These are phyloP conservation scores for Paecilomyces dactylethromorphus DNA, from an alignment of 2,329 filamentous ascomycete species.

Conservation along the genomic window DNA sequence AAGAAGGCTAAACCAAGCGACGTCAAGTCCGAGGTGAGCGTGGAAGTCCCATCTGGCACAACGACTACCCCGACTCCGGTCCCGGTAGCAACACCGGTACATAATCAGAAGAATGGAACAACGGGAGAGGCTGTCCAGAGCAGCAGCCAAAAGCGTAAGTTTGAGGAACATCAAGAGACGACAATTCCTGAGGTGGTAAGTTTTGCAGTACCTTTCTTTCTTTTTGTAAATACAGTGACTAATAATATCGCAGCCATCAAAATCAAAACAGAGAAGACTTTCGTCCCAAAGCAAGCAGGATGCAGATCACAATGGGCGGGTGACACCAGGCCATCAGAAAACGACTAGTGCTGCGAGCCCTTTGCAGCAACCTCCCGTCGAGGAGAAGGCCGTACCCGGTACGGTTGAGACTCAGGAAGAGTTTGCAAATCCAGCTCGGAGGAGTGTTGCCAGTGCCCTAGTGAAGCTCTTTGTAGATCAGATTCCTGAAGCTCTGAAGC, in stretches of 20 bases:
- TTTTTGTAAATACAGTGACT: slow-evolving; percentile 1
- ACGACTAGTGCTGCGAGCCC: slow-evolving; percentile 21
- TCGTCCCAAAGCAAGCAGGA: slow-evolving; percentile 20
- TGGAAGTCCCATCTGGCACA: slow-evolving; percentile 25
- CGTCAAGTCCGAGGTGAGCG: slow-evolving; percentile 39
- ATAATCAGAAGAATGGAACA: slow-evolving; percentile 22
- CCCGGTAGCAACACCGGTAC: slow-evolving; percentile 15
- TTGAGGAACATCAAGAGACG: slow-evolving; percentile 31
- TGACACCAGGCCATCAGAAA: slow-evolving; percentile 23
- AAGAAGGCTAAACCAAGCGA: slow-evolving; percentile 64
- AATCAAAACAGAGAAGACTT: slow-evolving; percentile 35
- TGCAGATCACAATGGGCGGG: slow-evolving; percentile 16
- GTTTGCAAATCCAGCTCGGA: slow-evolving; percentile 58
- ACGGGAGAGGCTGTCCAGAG: slow-evolving; percentile 14
- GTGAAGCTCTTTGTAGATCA: slow-evolving; percentile 62
- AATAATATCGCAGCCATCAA: slow-evolving; percentile 31
- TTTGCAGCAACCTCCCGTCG: slow-evolving; percentile 21
- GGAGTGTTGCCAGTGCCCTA: slow-evolving; percentile 63
- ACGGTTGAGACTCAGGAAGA: slow-evolving; percentile 35
- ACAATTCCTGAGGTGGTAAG: slow-evolving; percentile 24
- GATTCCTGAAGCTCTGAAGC: slow-evolving; percentile 61
- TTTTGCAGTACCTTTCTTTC: not conserved
- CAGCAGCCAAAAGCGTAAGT: slow-evolving; percentile 39
- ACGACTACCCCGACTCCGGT: slow-evolving; percentile 17
- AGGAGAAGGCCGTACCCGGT: slow-evolving; percentile 24